Evolutionary conservation across 2,329 filamentous ascomycete genomes (phyloP).

Genomic region (Botrytis deweyae): DNA sequence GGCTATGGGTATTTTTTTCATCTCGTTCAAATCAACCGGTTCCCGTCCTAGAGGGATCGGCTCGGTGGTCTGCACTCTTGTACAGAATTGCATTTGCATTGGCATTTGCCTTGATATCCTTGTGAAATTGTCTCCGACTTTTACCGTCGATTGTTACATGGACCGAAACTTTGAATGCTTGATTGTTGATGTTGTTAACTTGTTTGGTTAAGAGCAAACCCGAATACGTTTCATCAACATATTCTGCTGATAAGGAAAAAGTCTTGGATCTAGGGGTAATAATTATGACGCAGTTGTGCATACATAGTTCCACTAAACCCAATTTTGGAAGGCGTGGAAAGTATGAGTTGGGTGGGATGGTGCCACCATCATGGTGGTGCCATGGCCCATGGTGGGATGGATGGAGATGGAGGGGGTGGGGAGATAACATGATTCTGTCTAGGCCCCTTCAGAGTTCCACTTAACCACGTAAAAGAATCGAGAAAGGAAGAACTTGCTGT

Average conservation of each 20-base stretch:
- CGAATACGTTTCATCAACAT: background rate
- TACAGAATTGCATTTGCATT: background rate
- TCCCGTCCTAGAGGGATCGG: background rate
- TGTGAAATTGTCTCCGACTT: background rate
- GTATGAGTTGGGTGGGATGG: background rate
- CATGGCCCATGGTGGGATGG: background rate
- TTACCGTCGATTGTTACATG: background rate
- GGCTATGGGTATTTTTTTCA: background rate
- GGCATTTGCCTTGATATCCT: background rate
- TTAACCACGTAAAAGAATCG: conserved; percentile 7
- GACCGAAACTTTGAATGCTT: background rate
- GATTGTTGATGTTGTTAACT: background rate
- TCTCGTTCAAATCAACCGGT: background rate
- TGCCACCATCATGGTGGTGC: conserved; percentile 7
- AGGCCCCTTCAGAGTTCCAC: background rate
- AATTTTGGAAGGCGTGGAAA: background rate
- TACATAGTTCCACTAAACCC: background rate
- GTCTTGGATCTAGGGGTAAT: background rate
- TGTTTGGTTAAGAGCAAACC: background rate
- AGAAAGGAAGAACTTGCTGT: background rate
- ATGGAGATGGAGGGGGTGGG: background rate
- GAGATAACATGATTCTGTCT: background rate
- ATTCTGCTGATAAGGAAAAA: conserved; percentile 2
- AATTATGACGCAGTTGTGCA: conserved; percentile 14
- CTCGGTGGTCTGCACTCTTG: conserved; percentile 1